phyloP scores from a whole-genome alignment of 148 eudicot species.

The Vaccinium vitisidaea region DNA sequence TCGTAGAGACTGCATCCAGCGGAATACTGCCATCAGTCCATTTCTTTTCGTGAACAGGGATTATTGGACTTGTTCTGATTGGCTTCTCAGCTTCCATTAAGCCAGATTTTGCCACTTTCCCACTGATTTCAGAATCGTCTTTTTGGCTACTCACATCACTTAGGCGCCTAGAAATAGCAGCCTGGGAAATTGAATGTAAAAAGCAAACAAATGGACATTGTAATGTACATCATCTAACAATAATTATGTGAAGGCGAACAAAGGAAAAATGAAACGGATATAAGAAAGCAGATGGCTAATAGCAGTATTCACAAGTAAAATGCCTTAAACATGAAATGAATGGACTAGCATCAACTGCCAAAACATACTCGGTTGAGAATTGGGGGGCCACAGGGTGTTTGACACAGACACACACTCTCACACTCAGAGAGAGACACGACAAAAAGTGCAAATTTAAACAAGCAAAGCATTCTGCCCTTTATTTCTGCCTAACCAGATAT shows the following conservation, averaged over 20 bases:
- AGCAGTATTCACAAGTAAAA: neutral
- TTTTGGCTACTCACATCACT: conserved; percentile 69
- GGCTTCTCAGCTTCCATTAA: conserved; percentile 45
- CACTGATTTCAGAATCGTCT: conserved; percentile 48
- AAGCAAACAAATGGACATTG: neutral
- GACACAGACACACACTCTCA: neutral
- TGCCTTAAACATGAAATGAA: neutral
- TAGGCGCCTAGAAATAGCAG: conserved; percentile 84
- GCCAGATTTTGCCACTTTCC: conserved; percentile 39
- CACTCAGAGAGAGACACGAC: neutral
- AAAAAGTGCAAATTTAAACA: neutral
- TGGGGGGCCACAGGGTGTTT: neutral
- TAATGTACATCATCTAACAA: neutral
- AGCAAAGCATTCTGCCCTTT: neutral
- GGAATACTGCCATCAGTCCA: conserved; percentile 97
- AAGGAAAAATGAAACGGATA: neutral
- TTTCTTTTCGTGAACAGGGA: conserved; percentile 89
- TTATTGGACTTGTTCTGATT: conserved; percentile 40
- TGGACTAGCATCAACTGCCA: neutral
- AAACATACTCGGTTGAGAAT: neutral
- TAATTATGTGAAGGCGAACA: neutral
- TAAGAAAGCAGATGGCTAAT: neutral
- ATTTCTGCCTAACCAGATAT: neutral
- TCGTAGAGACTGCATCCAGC: conserved; percentile 59
- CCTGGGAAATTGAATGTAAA: conserved; percentile 39